Conservation (phyloP, 2,329 filamentous ascomycete genomes). For the Aspergillus arachidicola region DNA sequence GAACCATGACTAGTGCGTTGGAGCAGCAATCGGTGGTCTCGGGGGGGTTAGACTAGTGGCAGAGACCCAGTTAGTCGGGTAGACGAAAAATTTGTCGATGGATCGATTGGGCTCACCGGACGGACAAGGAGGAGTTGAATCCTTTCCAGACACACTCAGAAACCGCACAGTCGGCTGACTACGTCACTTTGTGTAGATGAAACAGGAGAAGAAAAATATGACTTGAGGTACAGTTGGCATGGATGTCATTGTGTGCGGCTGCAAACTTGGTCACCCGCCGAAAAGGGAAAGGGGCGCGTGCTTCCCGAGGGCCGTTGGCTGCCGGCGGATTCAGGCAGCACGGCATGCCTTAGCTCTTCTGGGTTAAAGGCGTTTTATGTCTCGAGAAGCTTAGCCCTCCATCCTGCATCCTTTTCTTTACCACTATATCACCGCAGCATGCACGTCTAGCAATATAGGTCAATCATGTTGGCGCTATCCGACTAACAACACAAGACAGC, state of each 20-base stretch:
- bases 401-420: not conserved
- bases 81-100: slow-evolving; percentile 11
- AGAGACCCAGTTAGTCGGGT: slow-evolving; percentile 20
- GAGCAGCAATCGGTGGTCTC: not conserved
- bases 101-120: slow-evolving; percentile 5
- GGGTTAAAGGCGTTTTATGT: not conserved
- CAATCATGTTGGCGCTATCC: not conserved
- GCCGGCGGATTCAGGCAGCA: slow-evolving; percentile 17
- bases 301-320: slow-evolving; percentile 10
- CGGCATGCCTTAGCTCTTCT: not conserved
- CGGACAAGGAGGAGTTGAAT: not conserved
- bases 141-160: not conserved
- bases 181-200: not conserved
- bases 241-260: slow-evolving; percentile 26
- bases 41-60: not conserved
- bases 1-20: slow-evolving; percentile 8
- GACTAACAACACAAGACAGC: not conserved
- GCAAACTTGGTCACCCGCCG: slow-evolving; percentile 8
- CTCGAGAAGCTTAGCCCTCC: not conserved
- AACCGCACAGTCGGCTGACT: not conserved
- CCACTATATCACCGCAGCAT: not conserved
- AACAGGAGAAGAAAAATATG: not conserved
- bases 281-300: slow-evolving; percentile 29
- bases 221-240: not conserved
- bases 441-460: not conserved